These are phyloP conservation scores for Quercus robur DNA, from an alignment of 306 rosid species.

Conservation along the genomic window DNA sequence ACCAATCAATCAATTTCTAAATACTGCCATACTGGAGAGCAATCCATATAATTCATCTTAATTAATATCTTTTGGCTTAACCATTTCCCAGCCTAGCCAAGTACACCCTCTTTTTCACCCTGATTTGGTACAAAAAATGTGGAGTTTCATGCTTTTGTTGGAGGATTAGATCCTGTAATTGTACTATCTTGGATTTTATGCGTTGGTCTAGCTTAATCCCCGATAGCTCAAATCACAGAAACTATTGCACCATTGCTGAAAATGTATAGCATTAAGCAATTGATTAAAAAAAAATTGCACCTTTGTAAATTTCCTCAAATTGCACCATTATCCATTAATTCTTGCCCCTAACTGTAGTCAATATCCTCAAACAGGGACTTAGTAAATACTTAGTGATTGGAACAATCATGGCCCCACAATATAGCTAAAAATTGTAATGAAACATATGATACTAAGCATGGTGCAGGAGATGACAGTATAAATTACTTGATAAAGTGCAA, in stretches of 20 bases:
- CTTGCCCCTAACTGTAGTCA: not conserved
- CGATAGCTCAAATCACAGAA: not conserved
- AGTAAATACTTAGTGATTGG: not conserved
- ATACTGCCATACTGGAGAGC: too few species aligned
- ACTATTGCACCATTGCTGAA: not conserved
- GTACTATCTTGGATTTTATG: not conserved
- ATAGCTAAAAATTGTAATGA: not conserved
- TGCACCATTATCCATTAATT: too few species aligned
- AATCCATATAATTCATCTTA: too few species aligned
- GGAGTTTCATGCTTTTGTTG: not conserved
- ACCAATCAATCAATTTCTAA: too few species aligned
- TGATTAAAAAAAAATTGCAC: not conserved
- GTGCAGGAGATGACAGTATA: too few species aligned
- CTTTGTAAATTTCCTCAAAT: not conserved
- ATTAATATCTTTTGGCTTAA: too few species aligned
- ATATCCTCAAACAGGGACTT: not conserved
- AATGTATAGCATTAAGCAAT: not conserved
- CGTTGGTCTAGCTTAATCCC: not conserved
- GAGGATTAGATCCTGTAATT: slow-evolving; percentile 7
- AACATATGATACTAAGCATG: too few species aligned
- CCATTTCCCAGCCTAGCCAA: too few species aligned
- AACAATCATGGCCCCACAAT: not conserved
- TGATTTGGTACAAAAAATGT: not conserved
- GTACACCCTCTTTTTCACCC: not conserved
- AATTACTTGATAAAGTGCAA: too few species aligned